These are phyloP conservation scores for Phytopythium sindhum DNA, from an alignment of 352 stramenopile genomes.

Conservation along the genomic window DNA sequence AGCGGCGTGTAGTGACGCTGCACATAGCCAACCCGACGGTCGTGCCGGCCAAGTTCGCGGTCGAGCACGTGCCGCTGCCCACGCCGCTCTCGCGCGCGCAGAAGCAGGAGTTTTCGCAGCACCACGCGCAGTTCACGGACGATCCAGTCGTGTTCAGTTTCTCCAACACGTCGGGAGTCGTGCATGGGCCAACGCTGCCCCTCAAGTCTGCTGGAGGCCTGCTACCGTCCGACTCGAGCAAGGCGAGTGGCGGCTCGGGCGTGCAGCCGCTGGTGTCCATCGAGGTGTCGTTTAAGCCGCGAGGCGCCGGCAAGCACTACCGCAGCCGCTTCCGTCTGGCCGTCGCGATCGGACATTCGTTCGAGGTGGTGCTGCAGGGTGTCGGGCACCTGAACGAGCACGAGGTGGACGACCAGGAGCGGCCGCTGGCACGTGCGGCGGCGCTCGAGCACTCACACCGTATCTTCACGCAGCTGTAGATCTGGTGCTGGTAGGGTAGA, in stretches of 20 bases:
- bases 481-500: not conserved
- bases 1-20: conserved; percentile 37
- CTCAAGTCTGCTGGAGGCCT: conserved; percentile 46
- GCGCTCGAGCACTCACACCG: conserved; percentile 47
- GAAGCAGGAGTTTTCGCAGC: conserved; percentile 41
- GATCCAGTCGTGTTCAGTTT: conserved; percentile 66
- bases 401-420: conserved; percentile 44
- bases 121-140: conserved; percentile 54
- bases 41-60: conserved; percentile 47
- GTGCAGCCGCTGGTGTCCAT: conserved; percentile 47
- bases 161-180: conserved; percentile 29
- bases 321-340: conserved; percentile 64
- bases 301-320: conserved; percentile 34
- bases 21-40: conserved; percentile 59
- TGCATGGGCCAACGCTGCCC: conserved; percentile 53
- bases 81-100: conserved; percentile 54
- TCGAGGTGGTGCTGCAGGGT: conserved; percentile 72
- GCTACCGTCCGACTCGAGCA: conserved; percentile 22
- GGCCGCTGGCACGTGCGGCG: conserved; percentile 30
- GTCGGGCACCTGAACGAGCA: conserved; percentile 57
- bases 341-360: conserved; percentile 56
- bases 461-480: conserved; percentile 35
- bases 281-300: conserved; percentile 46
- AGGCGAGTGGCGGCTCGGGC: conserved; percentile 6
- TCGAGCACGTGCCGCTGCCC: conserved; percentile 53